phyloP scores from a whole-genome alignment of 2,329 filamentous ascomycete genomes.

The Exophiala oligosperma region DNA sequence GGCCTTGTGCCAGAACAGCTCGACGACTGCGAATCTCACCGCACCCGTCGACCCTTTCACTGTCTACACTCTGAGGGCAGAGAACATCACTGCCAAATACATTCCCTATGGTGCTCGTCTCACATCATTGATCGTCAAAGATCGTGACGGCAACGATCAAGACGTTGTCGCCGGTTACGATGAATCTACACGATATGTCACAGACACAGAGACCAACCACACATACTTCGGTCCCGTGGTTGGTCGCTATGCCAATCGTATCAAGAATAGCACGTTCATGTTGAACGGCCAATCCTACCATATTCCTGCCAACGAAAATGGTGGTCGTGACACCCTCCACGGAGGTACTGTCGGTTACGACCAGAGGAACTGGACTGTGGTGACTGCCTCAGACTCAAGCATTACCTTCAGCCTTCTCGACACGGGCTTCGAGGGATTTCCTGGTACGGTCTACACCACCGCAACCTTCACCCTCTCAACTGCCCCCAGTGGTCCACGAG shows the following conservation, averaged over 20 bases:
- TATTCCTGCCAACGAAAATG: conserved; percentile 53
- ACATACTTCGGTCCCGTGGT: conserved; percentile 51
- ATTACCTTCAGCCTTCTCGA: conserved; percentile 51
- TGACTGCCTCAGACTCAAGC: conserved; percentile 39
- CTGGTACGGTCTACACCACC: conserved; percentile 48
- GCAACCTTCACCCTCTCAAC: conserved; percentile 47
- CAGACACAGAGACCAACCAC: conserved; percentile 48
- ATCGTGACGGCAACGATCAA: conserved; percentile 49
- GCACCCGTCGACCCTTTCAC: conserved; percentile 36
- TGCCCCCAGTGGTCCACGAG: conserved; percentile 39
- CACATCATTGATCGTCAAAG: conserved; percentile 50
- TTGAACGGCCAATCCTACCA: conserved; percentile 50
- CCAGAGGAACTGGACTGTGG: conserved; percentile 51
- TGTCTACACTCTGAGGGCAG: conserved; percentile 46
- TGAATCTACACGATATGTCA: conserved; percentile 44
- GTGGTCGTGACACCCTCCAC: conserved; percentile 53
- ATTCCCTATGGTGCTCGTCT: conserved; percentile 51
- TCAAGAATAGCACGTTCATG: conserved; percentile 57
- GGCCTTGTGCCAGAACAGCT: conserved; percentile 18
- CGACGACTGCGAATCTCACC: conserved; percentile 14
- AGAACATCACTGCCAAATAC: conserved; percentile 49
- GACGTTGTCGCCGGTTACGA: conserved; percentile 55
- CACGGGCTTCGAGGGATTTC: conserved; percentile 45
- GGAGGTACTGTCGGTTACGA: conserved; percentile 51
- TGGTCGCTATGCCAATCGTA: conserved; percentile 56